Evolutionary conservation across 73 alveolate genomes (phyloP), one percentile per base, ranked within the genome.

Genomic region (Paramecium sonneborni): DNA sequence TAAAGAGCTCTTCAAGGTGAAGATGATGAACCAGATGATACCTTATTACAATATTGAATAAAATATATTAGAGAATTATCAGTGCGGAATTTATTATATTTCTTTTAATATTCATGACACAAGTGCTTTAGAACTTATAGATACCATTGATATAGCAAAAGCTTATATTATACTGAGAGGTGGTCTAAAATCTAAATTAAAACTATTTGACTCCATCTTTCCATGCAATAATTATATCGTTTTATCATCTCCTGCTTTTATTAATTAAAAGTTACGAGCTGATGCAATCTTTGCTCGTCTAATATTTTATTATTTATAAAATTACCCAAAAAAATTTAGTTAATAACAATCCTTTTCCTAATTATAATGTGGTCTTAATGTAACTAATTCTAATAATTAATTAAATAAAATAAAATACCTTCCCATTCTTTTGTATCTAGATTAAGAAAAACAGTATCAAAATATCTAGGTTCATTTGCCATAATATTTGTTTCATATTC

Each of bases 391-490:
- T 79, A 43, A 46, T 10, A 1, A 0, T n/a, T 14, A 14, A 1
- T n/a, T 43, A 34, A 34, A 35, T 14, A 12, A 39, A 67, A 3
- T 0, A 3, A 34, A 32, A 55, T 44, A 57, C 86, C 87, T 88
- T 85, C 94, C 23, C 57, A 74, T 92, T 79, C 24, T 30, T 82
- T 41, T 11, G 58, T 37, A 12, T 82, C 93, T 39, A 84, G 86
- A 84, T 93, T 82, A 1, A 44, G 72, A 38, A 26, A 69, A 11
- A 46, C 85, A 35, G 92, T 85, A 34, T 94, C 88, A 84, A 95
- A 95, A 23, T 95, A 92, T 84, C 98, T 70, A 0, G 98, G 98
- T 72, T 93, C 93, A 69, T 88, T 95, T 10, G 98, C 98, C 92
- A 95, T 70, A 93, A 95, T 92, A 68, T 95, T 95, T 4, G 98